These are phyloP conservation scores for Nicotiana tomentosiformis DNA, from an alignment of 257 asterid species.

Conservation along the genomic window DNA sequence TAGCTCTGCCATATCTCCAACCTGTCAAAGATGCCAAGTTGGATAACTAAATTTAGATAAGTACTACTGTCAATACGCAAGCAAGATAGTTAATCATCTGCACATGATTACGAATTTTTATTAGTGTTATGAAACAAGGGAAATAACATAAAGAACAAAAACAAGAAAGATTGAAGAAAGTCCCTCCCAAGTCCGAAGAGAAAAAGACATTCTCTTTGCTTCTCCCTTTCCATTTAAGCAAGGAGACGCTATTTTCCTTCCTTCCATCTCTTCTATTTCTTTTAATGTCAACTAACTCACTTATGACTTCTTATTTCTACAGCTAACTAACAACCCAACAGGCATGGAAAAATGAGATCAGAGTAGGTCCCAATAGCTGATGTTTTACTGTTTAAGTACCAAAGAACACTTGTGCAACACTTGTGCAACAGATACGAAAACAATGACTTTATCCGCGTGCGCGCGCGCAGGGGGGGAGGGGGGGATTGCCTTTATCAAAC, in stretches of 20 bases:
- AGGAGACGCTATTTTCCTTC: background rate
- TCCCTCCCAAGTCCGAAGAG: background rate
- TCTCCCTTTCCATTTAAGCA: background rate
- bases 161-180: background rate
- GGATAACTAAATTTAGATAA: background rate
- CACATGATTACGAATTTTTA: background rate
- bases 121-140: background rate
- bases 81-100: background rate
- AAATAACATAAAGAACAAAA: background rate
- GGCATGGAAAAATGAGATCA: background rate
- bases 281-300: background rate
- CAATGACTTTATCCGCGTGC: background rate
- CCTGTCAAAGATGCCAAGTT: slow-evolving; percentile 32
- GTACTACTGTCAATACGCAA: background rate
- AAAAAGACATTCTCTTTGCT: background rate
- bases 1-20: slow-evolving; percentile 73
- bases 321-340: background rate
- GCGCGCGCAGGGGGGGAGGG: background rate
- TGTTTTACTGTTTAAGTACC: background rate
- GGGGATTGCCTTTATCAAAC: background rate
- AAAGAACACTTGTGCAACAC: background rate
- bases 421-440: background rate
- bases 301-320: background rate
- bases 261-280: background rate
- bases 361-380: background rate